These are phyloP conservation scores for Hura crepitans DNA, from an alignment of 441 rosid genomes.

Conservation along the genomic window DNA sequence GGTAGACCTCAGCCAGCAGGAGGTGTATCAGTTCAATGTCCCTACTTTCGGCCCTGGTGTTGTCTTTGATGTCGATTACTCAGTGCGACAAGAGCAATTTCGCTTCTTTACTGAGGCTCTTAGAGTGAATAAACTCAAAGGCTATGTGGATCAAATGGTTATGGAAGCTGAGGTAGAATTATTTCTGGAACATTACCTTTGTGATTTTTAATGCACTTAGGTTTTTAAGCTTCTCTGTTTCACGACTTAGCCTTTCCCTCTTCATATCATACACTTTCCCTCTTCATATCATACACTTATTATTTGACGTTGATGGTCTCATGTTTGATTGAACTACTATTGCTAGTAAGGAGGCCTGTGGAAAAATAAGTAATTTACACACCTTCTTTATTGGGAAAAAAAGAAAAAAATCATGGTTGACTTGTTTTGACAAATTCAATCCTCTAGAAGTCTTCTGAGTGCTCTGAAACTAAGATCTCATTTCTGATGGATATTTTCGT, in stretches of 20 bases:
- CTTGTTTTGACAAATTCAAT: background rate
- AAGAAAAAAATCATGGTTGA: too few relatives aligned
- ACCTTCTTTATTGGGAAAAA: too few relatives aligned
- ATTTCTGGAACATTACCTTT: background rate
- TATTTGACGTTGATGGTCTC: background rate
- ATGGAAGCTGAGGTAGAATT: conserved; percentile 70
- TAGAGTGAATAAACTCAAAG: conserved; percentile 75
- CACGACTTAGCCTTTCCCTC: background rate
- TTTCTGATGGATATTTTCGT: background rate
- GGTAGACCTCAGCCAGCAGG: conserved; percentile 94
- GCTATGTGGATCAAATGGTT: conserved; percentile 99
- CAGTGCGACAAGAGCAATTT: conserved; percentile 92
- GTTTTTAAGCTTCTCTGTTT: background rate
- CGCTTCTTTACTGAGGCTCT: conserved; percentile 93
- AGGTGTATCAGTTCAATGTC: conserved; percentile 95
- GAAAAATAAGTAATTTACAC: too few relatives aligned
- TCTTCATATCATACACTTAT: background rate
- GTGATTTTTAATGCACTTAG: background rate
- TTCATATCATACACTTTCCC: background rate
- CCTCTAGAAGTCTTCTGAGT: background rate
- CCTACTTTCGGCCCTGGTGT: conserved; percentile 99
- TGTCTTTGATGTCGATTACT: conserved; percentile 91
- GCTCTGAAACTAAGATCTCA: background rate
- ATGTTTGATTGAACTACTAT: too few relatives aligned
- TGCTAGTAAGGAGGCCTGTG: too few relatives aligned